Conservation (phyloP, 352 stramenopile genomes). For the Pythium utonaiense region DNA sequence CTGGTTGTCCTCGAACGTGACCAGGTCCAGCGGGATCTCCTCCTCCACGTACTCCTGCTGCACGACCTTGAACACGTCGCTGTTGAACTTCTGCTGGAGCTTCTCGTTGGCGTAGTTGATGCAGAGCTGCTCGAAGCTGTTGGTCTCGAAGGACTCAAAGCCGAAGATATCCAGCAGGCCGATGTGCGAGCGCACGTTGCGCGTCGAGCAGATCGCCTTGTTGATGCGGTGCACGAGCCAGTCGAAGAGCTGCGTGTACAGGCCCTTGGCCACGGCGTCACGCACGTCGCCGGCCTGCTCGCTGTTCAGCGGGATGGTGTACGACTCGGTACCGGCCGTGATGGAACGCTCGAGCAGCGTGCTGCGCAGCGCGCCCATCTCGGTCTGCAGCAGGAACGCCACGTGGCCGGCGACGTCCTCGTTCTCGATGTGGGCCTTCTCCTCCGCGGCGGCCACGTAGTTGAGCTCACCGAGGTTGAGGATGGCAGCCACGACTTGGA, state of each 20-base stretch:
- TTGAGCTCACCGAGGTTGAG: slow-evolving; percentile 95
- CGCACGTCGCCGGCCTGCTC: slow-evolving; percentile 89
- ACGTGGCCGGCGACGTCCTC: slow-evolving; percentile 56
- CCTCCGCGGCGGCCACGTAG: slow-evolving; percentile 73
- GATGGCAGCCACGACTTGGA: slow-evolving; percentile 94
- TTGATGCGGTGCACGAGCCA: slow-evolving; percentile 93
- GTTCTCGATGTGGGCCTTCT: slow-evolving; percentile 57
- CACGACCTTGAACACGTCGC: slow-evolving; percentile 94
- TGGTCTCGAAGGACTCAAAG: slow-evolving; percentile 92
- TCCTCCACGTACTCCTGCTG: slow-evolving; percentile 94
- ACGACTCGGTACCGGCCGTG: slow-evolving; percentile 90
- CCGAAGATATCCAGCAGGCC: slow-evolving; percentile 95
- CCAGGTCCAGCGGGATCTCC: slow-evolving; percentile 78
- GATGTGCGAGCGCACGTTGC: slow-evolving; percentile 80
- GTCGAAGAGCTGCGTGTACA: slow-evolving; percentile 96
- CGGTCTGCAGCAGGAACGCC: slow-evolving; percentile 52
- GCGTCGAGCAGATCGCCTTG: slow-evolving; percentile 74
- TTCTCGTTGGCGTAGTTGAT: slow-evolving; percentile 92
- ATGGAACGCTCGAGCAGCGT: slow-evolving; percentile 91
- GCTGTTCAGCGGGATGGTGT: slow-evolving; percentile 88
- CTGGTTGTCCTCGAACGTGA: slow-evolving; percentile 92
- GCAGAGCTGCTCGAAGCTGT: slow-evolving; percentile 88
- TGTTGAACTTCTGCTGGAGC: slow-evolving; percentile 89
- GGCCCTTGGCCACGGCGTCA: slow-evolving; percentile 94
- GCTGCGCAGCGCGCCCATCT: slow-evolving; percentile 69